Percentiles rank a stretch among this genome's conserved stretches.
Evolutionary conservation across 495 filamentous ascomycete genomes (phyloP).

Genomic region (Aspergillus panamensis): DNA sequence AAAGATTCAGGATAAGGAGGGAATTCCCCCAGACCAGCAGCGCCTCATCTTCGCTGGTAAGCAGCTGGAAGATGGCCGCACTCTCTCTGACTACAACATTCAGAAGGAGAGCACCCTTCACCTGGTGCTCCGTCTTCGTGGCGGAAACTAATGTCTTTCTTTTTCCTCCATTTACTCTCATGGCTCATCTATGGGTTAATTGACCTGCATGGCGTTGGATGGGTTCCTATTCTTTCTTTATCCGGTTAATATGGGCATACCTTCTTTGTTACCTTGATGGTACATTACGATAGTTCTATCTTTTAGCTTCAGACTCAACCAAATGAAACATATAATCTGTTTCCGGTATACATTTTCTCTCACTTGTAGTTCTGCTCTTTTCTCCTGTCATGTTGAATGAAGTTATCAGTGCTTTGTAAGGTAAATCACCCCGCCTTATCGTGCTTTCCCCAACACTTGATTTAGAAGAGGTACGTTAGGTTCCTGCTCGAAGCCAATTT

Average conservation of each 20-base stretch:
- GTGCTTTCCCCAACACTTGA: too few species aligned
- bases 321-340: neutral
- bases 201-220: slow-evolving; percentile 46
- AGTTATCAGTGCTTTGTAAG: too few species aligned
- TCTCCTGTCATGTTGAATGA: too few species aligned
- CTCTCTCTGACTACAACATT: slow-evolving; percentile 87
- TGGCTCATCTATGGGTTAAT: slow-evolving; percentile 30
- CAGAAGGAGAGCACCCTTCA: slow-evolving; percentile 91
- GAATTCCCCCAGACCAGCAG: slow-evolving; percentile 86
- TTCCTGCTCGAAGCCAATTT: too few species aligned
- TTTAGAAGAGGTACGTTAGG: too few species aligned
- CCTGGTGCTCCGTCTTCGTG: slow-evolving; percentile 82
- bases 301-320: slow-evolving; percentile 8
- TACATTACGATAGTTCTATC: slow-evolving; percentile 20
- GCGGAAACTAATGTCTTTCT: slow-evolving; percentile 59
- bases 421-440: too few species aligned
- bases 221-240: slow-evolving; percentile 30
- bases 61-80: slow-evolving; percentile 83
- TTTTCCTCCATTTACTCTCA: slow-evolving; percentile 20
- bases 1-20: slow-evolving; percentile 93
- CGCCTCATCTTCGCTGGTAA: slow-evolving; percentile 89
- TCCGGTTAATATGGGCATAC: slow-evolving; percentile 29
- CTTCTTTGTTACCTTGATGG: slow-evolving; percentile 26
- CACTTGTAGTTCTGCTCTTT: neutral
- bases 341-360: neutral